Conservation (phyloP, 179 eudicot genomes). For the Heliamphora pulchella region DNA sequence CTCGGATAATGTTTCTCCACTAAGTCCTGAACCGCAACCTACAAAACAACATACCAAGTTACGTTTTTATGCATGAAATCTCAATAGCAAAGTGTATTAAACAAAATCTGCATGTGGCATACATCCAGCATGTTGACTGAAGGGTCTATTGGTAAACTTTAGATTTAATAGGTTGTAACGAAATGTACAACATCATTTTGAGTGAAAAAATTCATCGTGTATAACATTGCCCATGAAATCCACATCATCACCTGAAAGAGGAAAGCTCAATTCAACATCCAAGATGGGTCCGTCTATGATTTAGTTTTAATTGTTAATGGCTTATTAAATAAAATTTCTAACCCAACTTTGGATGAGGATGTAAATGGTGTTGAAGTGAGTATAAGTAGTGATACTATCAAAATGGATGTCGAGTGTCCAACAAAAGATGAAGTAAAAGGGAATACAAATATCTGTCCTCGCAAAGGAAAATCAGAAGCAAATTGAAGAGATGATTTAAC, state of each 20-base stretch:
- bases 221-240: background rate
- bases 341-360: too few species aligned
- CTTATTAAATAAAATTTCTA: too few species aligned
- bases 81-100: background rate
- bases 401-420: too few species aligned
- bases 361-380: too few species aligned
- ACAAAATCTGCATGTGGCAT: background rate
- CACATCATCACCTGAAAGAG: background rate
- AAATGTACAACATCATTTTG: background rate
- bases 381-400: too few species aligned
- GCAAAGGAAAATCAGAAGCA: too few species aligned
- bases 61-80: background rate
- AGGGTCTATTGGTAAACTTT: background rate
- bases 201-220: background rate
- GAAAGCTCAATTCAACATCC: background rate
- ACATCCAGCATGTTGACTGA: background rate
- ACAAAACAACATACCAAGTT: slow-evolving; percentile 15
- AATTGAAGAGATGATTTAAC: too few species aligned
- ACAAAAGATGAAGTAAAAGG: too few species aligned
- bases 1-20: slow-evolving; percentile 90
- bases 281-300: background rate
- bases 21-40: slow-evolving; percentile 98
- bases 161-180: too few species aligned
- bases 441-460: too few species aligned
- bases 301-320: background rate